Evolutionary conservation across 345 rosid genomes (phyloP).

Genomic region (Rubroshorea leprosula): DNA sequence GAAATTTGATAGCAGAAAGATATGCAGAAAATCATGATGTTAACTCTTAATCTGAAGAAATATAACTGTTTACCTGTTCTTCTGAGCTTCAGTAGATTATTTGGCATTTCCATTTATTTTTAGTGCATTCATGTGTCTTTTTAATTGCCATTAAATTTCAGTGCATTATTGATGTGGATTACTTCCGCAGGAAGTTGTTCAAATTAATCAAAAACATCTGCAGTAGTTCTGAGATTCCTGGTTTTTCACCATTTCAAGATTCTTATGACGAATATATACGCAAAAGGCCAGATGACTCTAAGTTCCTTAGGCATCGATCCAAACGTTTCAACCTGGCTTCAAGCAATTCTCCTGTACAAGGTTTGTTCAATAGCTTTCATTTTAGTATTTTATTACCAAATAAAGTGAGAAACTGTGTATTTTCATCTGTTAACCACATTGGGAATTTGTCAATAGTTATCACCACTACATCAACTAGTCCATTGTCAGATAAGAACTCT

Average conservation of each 20-base stretch:
- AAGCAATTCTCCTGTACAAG: constrained; percentile 31
- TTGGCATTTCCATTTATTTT: not conserved
- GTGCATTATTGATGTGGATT: constrained; percentile 10
- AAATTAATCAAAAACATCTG: constrained; percentile 27
- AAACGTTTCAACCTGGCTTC: constrained; percentile 22
- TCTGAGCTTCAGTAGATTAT: not conserved
- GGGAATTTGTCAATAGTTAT: constrained; percentile 30
- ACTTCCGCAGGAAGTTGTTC: constrained; percentile 48
- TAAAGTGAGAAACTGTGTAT: not conserved
- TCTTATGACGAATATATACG: constrained; percentile 30
- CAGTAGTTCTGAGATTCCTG: constrained; percentile 33
- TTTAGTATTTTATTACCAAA: not conserved
- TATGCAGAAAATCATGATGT: too few relatives aligned
- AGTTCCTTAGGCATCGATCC: constrained; percentile 13
- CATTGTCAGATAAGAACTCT: constrained; percentile 35
- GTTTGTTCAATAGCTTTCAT: constrained; percentile 24
- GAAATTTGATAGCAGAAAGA: too few relatives aligned
- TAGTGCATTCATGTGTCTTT: not conserved
- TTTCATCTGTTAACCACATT: not conserved
- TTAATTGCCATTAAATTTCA: constrained; percentile 9
- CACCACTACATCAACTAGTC: constrained; percentile 21
- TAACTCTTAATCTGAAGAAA: not conserved
- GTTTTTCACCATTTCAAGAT: constrained; percentile 34
- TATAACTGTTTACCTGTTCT: not conserved
- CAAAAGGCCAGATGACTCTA: constrained; percentile 30